phyloP scores from a whole-genome alignment of 2,329 filamentous ascomycete species.

The Mycocentrospora acerina region DNA sequence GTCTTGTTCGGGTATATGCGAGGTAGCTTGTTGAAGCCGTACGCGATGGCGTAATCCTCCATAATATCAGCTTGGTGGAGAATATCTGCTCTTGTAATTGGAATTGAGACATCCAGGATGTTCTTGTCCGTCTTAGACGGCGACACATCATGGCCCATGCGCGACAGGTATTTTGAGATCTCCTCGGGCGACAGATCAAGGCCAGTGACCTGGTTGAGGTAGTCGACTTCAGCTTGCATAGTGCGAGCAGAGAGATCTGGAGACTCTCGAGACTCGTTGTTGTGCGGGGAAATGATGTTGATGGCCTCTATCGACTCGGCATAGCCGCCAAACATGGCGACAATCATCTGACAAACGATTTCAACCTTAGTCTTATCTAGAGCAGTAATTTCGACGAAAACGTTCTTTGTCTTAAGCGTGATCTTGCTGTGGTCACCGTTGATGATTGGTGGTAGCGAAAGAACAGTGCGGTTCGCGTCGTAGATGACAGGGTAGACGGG shows the following conservation, averaged over 20 bases:
- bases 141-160: constrained; percentile 84
- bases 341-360: constrained; percentile 92
- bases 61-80: constrained; percentile 97
- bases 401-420: constrained; percentile 82
- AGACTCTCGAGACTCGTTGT: constrained; percentile 75
- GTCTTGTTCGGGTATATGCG: constrained; percentile 83
- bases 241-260: constrained; percentile 77
- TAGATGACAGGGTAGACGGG: constrained; percentile 96
- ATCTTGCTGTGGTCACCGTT: constrained; percentile 98
- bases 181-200: constrained; percentile 71
- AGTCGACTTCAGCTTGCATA: constrained; percentile 82
- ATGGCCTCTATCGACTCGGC: constrained; percentile 93
- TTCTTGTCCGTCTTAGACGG: constrained; percentile 69
- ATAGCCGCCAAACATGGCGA: constrained; percentile 96
- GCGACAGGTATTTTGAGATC: constrained; percentile 77
- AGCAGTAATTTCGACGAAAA: constrained; percentile 96
- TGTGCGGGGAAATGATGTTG: constrained; percentile 89
- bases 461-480: constrained; percentile 81
- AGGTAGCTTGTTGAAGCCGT: constrained; percentile 95
- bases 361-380: constrained; percentile 96
- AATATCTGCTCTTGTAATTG: constrained; percentile 88
- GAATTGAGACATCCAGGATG: constrained; percentile 78
- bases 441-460: constrained; percentile 96
- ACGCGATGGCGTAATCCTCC: constrained; percentile 96
- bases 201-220: constrained; percentile 91